A percentile compares a stretch with the other conserved stretches of the same genome.
These are phyloP conservation scores for Alternaria brassicae DNA, from an alignment of 2,329 filamentous ascomycete species.

Conservation along the genomic window DNA sequence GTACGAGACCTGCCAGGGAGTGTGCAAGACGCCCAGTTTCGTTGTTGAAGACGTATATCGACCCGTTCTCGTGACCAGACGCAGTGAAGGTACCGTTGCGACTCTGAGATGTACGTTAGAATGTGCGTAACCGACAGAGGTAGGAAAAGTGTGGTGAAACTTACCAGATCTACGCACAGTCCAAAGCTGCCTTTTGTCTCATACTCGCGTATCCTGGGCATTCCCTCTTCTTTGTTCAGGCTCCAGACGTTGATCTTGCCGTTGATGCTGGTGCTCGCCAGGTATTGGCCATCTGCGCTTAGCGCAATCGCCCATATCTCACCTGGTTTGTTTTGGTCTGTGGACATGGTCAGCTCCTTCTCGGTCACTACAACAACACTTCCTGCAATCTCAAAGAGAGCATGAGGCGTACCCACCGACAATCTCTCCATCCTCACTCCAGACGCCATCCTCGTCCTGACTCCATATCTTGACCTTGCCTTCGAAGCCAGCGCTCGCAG, in stretches of 20 bases:
- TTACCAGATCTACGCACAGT: conserved; percentile 80
- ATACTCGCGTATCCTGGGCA: conserved; percentile 77
- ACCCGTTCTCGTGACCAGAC: conserved; percentile 90
- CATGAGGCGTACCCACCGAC: conserved; percentile 48
- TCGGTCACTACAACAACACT: background rate
- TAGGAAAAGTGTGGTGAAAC: conserved; percentile 12
- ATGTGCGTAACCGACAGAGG: background rate
- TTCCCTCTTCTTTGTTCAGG: conserved; percentile 56
- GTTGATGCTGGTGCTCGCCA: conserved; percentile 87
- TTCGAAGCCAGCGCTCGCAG: conserved; percentile 86
- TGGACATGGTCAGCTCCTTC: conserved; percentile 15
- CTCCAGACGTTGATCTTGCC: conserved; percentile 93
- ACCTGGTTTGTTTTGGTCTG: conserved; percentile 65
- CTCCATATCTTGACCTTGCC: conserved; percentile 88
- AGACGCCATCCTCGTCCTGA: conserved; percentile 59
- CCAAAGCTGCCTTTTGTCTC: conserved; percentile 95
- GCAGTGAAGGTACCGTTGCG: conserved; percentile 84
- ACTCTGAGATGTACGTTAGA: conserved; percentile 54
- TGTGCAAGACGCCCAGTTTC: conserved; percentile 84
- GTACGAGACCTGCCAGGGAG: conserved; percentile 84
- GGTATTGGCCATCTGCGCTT: conserved; percentile 80
- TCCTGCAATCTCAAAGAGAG: conserved; percentile 18
- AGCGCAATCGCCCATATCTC: conserved; percentile 89
- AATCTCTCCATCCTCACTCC: conserved; percentile 60
- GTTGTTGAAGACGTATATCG: conserved; percentile 94